phyloP scores from a whole-genome alignment of 371 early-diverging fungal genomes.

The Syncephalastrum monosporum region DNA sequence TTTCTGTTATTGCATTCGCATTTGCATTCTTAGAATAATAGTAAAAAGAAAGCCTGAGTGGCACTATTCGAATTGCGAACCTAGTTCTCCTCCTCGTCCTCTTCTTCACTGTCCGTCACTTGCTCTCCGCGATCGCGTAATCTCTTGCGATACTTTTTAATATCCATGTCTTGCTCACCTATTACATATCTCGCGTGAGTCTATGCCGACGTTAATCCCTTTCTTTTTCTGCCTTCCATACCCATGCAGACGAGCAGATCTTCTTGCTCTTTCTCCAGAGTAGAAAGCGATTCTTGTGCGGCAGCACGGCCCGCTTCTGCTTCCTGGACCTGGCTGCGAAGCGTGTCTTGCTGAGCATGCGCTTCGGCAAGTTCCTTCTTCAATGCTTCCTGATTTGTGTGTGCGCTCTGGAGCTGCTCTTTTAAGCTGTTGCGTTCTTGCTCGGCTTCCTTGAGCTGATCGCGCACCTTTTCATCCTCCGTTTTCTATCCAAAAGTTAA shows the following conservation, averaged over 20 bases:
- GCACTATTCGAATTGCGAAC: no score
- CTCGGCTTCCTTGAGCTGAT: no score
- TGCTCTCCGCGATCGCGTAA: constrained; percentile 60
- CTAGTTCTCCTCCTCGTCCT: constrained; percentile 32
- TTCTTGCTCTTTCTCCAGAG: constrained; percentile 83
- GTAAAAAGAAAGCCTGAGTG: no score
- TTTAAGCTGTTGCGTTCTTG: no score
- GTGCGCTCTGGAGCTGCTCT: no score
- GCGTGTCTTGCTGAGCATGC: constrained; percentile 1
- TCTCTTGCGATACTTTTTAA: constrained; percentile 57
- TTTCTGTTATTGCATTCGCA: no score
- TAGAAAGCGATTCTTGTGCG: constrained; percentile 6
- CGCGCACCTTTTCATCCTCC: no score
- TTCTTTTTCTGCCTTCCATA: constrained; percentile 13
- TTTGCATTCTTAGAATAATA: no score
- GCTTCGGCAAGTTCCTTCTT: neutral
- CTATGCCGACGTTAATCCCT: neutral
- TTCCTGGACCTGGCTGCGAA: constrained; percentile 12
- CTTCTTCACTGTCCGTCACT: constrained; percentile 64
- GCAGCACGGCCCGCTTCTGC: constrained; percentile 41
- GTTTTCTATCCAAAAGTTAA: no score
- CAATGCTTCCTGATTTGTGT: neutral
- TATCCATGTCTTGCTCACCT: constrained; percentile 74
- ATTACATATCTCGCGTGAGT: neutral
- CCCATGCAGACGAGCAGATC: constrained; percentile 87